A percentile compares a stretch with the other conserved stretches of the same genome.
Conservation (phyloP, 2,329 filamentous ascomycete genomes). For the Neoascochyta sp. region DNA sequence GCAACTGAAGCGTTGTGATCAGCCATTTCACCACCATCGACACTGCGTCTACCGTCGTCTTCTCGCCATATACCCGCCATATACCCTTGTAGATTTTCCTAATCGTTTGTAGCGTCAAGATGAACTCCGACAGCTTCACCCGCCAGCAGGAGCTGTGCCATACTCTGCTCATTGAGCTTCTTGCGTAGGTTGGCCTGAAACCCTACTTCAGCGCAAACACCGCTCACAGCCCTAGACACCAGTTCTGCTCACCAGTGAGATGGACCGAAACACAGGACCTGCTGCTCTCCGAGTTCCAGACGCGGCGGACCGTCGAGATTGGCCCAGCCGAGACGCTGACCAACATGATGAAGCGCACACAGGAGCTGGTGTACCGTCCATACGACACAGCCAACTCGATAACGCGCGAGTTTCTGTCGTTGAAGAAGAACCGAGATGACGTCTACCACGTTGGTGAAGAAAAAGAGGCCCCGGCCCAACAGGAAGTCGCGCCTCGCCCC, state of each 20-base stretch:
- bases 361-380: conserved; percentile 11
- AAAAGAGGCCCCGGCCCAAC: conserved; percentile 8
- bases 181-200: conserved; percentile 9
- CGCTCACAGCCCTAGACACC: conserved; percentile 5
- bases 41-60: no score
- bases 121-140: conserved; percentile 8
- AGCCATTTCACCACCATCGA: no score
- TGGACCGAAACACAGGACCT: conserved; percentile 42
- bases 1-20: no score
- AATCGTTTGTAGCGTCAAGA: no score
- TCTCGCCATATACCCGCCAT: no score
- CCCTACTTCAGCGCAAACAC: no score
- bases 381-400: conserved; percentile 11
- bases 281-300: conserved; percentile 22
- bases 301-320: conserved; percentile 39
- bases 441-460: conserved; percentile 9
- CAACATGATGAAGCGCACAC: conserved; percentile 40
- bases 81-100: no score
- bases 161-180: conserved; percentile 11
- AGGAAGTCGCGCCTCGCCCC: conserved; percentile 12
- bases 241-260: conserved; percentile 12
- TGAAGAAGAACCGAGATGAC: conserved; percentile 12
- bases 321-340: conserved; percentile 38
- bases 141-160: conserved; percentile 11
- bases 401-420: conserved; percentile 7